Base-by-base conservation (phyloP, 768 basidiomycete genomes). In the Agaricus blazei region DNA sequence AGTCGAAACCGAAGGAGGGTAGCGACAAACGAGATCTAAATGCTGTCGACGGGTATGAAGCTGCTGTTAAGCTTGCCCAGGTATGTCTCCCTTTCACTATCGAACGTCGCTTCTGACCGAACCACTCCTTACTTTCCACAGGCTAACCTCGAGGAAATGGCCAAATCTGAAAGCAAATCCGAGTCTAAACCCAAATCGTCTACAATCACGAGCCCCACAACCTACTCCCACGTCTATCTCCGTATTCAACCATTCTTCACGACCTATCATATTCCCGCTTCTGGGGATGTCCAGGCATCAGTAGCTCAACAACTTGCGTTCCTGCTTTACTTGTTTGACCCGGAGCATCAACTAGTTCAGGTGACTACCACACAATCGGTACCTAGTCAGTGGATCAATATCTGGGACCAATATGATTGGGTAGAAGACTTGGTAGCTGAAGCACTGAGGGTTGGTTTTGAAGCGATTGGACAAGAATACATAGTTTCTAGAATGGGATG, bases 381-480 rank as follows among this genome's bases (percentile, higher is more conserved):
- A 23, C 93, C 96, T 0, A 76, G 73, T n/a, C 73, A 79, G 48
- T 99, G 97, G 97, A 68, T 98, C 53, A 83, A 84, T 4, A 74
- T 93, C 43, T 96, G 93, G 86, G 95, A 97, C 64, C 79, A 86
- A 60, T 89, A 93, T 67, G 87, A 90, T 43, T 96, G 97, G 97
- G 94, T 98, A 11, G 97, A 99, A 70, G 95, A 99, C 65, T 68
- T 89, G 38, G 81, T 98, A 58, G 95, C 94, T 3, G 96, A 98
- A 63, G 81, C 84, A 0, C 71, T 99, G 56, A 75, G 91, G 54
- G 75, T 92, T 12, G 90, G 88, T 7, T 83, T 96, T 28, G 95
- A 98, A 72, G 83, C 94, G 15, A 74, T 98, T 57, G 93, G 93
- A 2, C 94, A 98, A 70, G 92, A 96, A 64, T 95, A 95, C 64